Percentiles rank a stretch among this genome's conserved stretches.
Evolutionary conservation across 2,329 filamentous ascomycete species (phyloP).

Genomic region (Neonectria coccinea): DNA sequence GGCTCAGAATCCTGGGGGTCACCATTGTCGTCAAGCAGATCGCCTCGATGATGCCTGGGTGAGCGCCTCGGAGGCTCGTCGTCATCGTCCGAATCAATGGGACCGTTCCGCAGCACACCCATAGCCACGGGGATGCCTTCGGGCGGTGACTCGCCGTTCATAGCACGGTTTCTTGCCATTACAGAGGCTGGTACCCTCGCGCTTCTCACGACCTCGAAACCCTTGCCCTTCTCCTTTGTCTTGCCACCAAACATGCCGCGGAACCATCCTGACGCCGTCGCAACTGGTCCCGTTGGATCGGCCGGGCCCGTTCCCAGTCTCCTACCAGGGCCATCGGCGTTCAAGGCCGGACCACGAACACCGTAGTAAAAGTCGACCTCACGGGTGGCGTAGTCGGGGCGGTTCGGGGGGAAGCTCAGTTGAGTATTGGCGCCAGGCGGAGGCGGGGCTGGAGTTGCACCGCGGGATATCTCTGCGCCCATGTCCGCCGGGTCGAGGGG

Average conservation of each 20-base stretch:
- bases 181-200: conserved; percentile 85
- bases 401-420: conserved; percentile 63
- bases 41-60: conserved; percentile 46
- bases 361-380: conserved; percentile 98
- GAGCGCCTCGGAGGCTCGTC: conserved; percentile 50
- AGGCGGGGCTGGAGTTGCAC: conserved; percentile 58
- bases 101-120: conserved; percentile 68
- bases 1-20: conserved; percentile 59
- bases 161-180: conserved; percentile 62
- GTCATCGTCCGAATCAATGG: conserved; percentile 74
- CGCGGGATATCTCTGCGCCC: conserved; percentile 56
- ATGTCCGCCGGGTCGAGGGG: conserved; percentile 55
- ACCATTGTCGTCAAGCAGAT: conserved; percentile 60
- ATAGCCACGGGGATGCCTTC: conserved; percentile 75
- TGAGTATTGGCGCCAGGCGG: conserved; percentile 46
- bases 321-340: conserved; percentile 81
- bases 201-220: conserved; percentile 95
- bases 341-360: conserved; percentile 87
- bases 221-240: conserved; percentile 94
- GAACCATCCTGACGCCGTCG: conserved; percentile 91
- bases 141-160: conserved; percentile 74
- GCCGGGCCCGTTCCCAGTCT: conserved; percentile 94
- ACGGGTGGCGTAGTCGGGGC: conserved; percentile 89
- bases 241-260: conserved; percentile 83
- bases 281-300: conserved; percentile 91